phyloP scores from a whole-genome alignment of 139 green algal genomes.

The Ostreobium quekettii region DNA sequence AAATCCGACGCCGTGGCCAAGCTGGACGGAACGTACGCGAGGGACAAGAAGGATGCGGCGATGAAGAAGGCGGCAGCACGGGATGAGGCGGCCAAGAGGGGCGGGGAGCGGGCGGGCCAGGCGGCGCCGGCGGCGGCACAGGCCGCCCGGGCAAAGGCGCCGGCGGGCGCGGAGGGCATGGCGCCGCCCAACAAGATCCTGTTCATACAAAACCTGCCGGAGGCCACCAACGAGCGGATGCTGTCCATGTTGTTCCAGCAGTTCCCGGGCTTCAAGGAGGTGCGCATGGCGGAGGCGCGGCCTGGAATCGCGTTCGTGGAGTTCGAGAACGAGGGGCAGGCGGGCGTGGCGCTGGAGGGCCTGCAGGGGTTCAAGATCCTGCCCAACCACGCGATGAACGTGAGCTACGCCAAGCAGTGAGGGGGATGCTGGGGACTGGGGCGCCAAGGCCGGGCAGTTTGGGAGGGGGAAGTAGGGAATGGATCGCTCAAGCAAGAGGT shows the following conservation, averaged over 20 bases:
- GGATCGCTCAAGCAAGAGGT: too few species aligned
- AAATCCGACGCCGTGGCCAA: constrained; percentile 86
- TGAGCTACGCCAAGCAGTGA: constrained; percentile 87
- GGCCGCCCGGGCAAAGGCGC: not conserved
- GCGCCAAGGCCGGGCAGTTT: too few species aligned
- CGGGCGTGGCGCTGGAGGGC: constrained; percentile 59
- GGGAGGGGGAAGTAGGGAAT: too few species aligned
- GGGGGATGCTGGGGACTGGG: not conserved
- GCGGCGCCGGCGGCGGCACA: not conserved
- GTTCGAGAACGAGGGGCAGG: constrained; percentile 65
- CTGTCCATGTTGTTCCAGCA: constrained; percentile 90
- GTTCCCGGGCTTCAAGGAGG: constrained; percentile 85
- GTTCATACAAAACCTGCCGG: constrained; percentile 89
- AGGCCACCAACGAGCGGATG: constrained; percentile 75
- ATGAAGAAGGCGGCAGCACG: constrained; percentile 44
- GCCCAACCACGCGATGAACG: constrained; percentile 68
- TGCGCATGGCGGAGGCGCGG: constrained; percentile 81
- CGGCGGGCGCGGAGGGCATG: constrained; percentile 9
- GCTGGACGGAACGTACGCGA: constrained; percentile 70
- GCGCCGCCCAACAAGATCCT: constrained; percentile 82
- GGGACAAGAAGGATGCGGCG: constrained; percentile 48
- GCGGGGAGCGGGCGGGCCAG: not conserved
- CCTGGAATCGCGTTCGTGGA: constrained; percentile 96
- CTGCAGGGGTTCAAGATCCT: constrained; percentile 94
- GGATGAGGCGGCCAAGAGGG: constrained; percentile 18